Conservation (phyloP, 2,329 filamentous ascomycete species). For the Aspergillus ruber region DNA sequence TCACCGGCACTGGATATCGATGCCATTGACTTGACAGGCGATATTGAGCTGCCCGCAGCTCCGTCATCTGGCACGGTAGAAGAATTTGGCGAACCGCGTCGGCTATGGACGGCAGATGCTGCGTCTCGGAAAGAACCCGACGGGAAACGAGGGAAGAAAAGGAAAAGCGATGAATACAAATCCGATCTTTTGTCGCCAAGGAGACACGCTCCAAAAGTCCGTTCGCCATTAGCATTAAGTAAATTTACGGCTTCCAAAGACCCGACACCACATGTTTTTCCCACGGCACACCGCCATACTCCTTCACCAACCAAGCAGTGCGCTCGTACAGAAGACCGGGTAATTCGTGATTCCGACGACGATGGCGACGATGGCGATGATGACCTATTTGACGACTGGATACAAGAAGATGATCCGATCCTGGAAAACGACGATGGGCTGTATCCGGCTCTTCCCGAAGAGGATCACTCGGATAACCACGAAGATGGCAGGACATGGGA, state of each 20-base stretch:
- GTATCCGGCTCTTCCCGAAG: conserved; percentile 25
- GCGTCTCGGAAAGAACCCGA: conserved; percentile 31
- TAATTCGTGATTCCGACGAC: conserved; percentile 32
- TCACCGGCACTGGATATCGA: conserved; percentile 29
- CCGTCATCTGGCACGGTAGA: conserved; percentile 32
- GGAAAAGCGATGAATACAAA: conserved; percentile 44
- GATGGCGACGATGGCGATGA: conserved; percentile 22
- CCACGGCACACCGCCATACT: conserved; percentile 3
- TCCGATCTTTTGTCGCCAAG: conserved; percentile 31
- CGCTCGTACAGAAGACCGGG: conserved; percentile 8
- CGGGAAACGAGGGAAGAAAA: conserved; percentile 40
- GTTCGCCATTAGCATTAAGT: conserved; percentile 11
- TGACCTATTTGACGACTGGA: conserved; percentile 21
- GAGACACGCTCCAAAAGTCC: conserved; percentile 19
- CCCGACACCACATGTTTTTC: not conserved
- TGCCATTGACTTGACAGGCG: conserved; percentile 41
- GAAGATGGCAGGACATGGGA: conserved; percentile 1
- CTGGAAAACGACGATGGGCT: conserved; percentile 19
- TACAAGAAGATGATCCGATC: conserved; percentile 14
- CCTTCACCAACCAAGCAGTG: conserved; percentile 6
- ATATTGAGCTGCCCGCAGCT: conserved; percentile 27
- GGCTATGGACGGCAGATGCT: conserved; percentile 40
- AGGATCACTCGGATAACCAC: conserved; percentile 9
- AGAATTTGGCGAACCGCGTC: conserved; percentile 35
- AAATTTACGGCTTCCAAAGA: conserved; percentile 1